These are phyloP conservation scores for Pyrrhoderma noxium DNA, from an alignment of 1,284 basidiomycete species.

Conservation along the genomic window DNA sequence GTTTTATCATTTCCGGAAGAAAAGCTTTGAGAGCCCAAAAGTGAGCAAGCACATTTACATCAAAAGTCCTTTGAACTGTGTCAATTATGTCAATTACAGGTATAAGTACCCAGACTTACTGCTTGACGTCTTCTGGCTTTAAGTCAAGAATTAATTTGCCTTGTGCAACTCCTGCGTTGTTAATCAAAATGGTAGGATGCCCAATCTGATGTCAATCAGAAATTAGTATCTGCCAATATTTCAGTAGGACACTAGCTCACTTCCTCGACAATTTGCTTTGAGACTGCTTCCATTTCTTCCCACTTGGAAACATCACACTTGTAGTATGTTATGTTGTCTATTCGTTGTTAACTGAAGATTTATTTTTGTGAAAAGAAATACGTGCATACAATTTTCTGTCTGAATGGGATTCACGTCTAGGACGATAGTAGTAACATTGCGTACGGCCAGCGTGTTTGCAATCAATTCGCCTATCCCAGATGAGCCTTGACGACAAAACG, in stretches of 20 bases:
- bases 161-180: slow-evolving; percentile 94
- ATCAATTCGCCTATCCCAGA: slow-evolving; percentile 85
- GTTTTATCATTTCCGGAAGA: slow-evolving; percentile 82
- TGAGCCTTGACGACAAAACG: slow-evolving; percentile 45
- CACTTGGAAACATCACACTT: slow-evolving; percentile 87
- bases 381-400: slow-evolving; percentile 64
- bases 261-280: slow-evolving; percentile 68
- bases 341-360: not conserved
- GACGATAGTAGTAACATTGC: slow-evolving; percentile 78
- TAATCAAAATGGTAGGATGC: slow-evolving; percentile 83
- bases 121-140: slow-evolving; percentile 65
- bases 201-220: slow-evolving; percentile 52
- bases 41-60: slow-evolving; percentile 82
- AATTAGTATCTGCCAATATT: not conserved
- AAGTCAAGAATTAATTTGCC: slow-evolving; percentile 83
- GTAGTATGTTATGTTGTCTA: slow-evolving; percentile 77
- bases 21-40: slow-evolving; percentile 91
- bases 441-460: slow-evolving; percentile 74
- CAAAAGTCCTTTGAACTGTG: slow-evolving; percentile 63
- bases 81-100: slow-evolving; percentile 7
- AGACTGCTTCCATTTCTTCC: slow-evolving; percentile 68
- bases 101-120: slow-evolving; percentile 47
- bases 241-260: not conserved
- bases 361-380: not conserved
- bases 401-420: slow-evolving; percentile 74